These are phyloP conservation scores for Cajanus cajan DNA, from an alignment of 306 rosid genomes.

Conservation along the genomic window DNA sequence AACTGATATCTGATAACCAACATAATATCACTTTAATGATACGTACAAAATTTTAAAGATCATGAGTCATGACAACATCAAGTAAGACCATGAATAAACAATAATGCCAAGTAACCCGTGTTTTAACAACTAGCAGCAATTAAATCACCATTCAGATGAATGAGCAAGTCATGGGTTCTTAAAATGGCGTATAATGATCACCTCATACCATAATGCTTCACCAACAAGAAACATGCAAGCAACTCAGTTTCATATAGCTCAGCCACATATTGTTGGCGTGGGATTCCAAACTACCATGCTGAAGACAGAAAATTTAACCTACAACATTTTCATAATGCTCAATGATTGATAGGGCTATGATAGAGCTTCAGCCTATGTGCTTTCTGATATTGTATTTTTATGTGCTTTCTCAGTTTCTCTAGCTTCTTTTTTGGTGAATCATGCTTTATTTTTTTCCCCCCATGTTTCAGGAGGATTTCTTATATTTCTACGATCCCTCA, in stretches of 20 bases:
- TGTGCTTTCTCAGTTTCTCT: neutral
- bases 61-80: constrained; percentile 1
- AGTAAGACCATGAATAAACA: neutral
- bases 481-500: neutral
- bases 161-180: neutral
- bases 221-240: neutral
- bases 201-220: neutral
- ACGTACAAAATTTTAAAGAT: neutral
- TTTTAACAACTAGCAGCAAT: constrained; percentile 6
- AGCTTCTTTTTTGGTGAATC: neutral
- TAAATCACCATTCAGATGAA: neutral
- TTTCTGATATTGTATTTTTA: neutral
- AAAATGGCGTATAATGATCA: neutral
- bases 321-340: neutral
- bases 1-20: neutral
- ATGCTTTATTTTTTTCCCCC: neutral
- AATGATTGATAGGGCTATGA: neutral
- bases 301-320: neutral
- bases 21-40: neutral
- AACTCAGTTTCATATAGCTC: neutral
- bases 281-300: neutral
- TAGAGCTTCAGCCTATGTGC: neutral
- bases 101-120: neutral
- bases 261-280: neutral
- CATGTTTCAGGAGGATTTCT: neutral